Conservation (phyloP, 2,329 filamentous ascomycete species). For the Coleophoma crateriformis region DNA sequence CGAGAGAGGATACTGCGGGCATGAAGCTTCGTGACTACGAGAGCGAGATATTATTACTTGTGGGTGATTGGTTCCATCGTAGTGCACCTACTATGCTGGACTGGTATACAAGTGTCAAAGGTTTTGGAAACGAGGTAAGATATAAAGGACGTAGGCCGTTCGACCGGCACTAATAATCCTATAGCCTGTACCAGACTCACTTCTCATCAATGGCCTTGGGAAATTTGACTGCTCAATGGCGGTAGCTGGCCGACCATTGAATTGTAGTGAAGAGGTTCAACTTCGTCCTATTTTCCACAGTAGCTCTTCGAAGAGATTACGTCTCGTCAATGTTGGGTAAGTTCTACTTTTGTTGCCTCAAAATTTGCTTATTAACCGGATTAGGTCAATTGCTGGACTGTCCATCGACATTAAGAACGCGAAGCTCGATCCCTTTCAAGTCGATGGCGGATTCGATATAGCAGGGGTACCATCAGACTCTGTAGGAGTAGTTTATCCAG, state of each 20-base stretch:
- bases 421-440: conserved; percentile 7
- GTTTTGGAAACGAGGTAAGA: conserved; percentile 36
- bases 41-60: conserved; percentile 37
- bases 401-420: conserved; percentile 8
- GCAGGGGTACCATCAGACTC: conserved; percentile 20
- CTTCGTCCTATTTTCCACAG: conserved; percentile 19
- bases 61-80: conserved; percentile 45
- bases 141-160: background rate
- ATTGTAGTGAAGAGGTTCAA: conserved; percentile 28
- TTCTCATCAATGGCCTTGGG: conserved; percentile 41
- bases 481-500: conserved; percentile 30
- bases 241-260: conserved; percentile 35
- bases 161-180: background rate
- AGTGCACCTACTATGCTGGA: conserved; percentile 32
- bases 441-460: conserved; percentile 33
- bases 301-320: conserved; percentile 23
- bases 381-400: conserved; percentile 11
- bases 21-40: conserved; percentile 21
- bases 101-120: conserved; percentile 36
- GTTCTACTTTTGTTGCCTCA: too few species aligned
- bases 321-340: conserved; percentile 34
- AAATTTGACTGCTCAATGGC: conserved; percentile 39
- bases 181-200: conserved; percentile 41
- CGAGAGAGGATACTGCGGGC: conserved; percentile 11
- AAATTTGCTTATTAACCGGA: too few species aligned